phyloP scores from a whole-genome alignment of 805 yeast species.

The Wickerhamiella alocasiicola region DNA sequence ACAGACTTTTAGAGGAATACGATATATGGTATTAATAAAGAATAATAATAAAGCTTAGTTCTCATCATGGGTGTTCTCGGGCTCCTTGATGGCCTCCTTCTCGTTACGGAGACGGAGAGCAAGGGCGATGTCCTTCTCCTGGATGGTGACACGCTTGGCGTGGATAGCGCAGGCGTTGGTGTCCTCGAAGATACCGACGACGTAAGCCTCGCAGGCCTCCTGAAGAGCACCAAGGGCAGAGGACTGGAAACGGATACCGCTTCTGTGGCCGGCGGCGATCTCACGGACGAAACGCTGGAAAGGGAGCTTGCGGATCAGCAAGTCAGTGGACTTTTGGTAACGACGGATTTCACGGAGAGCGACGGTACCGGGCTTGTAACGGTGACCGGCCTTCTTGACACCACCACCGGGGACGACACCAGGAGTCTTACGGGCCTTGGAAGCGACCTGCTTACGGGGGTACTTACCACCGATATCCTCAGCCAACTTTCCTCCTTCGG shows the following conservation, averaged over 20 bases:
- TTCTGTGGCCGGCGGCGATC: constrained; percentile 62
- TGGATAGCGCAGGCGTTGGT: constrained; percentile 86
- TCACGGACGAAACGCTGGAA: constrained; percentile 87
- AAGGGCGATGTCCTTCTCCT: constrained; percentile 81
- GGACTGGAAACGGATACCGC: constrained; percentile 64
- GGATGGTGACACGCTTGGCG: constrained; percentile 88
- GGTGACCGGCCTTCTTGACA: constrained; percentile 86
- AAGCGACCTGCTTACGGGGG: constrained; percentile 83
- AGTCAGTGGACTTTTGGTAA: constrained; percentile 81
- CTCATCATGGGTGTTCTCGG: too few species aligned
- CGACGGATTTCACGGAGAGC: constrained; percentile 88
- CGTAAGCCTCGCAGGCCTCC: constrained; percentile 83
- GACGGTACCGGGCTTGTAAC: constrained; percentile 92
- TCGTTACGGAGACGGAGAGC: constrained; percentile 91
- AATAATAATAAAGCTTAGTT: too few species aligned
- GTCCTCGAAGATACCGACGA: constrained; percentile 76
- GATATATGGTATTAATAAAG: too few species aligned
- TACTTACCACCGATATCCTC: constrained; percentile 89
- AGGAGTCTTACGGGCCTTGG: constrained; percentile 82
- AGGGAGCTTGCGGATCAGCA: constrained; percentile 76
- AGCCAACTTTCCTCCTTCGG: constrained; percentile 41
- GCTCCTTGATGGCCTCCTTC: too few species aligned
- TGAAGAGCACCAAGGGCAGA: constrained; percentile 84
- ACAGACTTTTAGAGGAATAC: too few species aligned
- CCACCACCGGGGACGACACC: constrained; percentile 61